Base-by-base conservation (phyloP, 345 rosid species). In the Eucalyptus pauciflora region DNA sequence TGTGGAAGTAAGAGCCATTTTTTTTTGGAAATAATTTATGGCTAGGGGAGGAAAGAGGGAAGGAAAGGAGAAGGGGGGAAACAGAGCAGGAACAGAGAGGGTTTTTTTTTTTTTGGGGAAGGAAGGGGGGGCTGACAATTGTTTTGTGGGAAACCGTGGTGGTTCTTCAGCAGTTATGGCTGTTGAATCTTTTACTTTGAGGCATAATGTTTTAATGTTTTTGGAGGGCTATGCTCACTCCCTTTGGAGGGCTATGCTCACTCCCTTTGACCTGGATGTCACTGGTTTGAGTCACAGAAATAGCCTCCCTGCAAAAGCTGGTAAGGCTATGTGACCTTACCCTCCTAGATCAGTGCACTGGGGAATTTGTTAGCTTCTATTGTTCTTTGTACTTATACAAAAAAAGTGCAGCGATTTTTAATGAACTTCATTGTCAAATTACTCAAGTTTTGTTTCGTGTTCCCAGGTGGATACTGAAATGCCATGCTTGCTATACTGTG, bases 401-500 rank as follows among this genome's bases (percentile, higher is more conserved):
- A 41, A 45, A 37, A 41, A 20, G 48, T 76, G 25, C 83, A 76
- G 8, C 1, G 4, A 69, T 76, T 25, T 76, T 41, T 76, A 76
- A 76, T 41, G 83, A 76, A 20, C 85, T 76, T 76, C 48, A 10
- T 16, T 80, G 52, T 29, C 29, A 22, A 52, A 67, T 24, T 49
- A 14, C n/a, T 45, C 87, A 86, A 25, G 43, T 87, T 76, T 86
- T 45, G 85, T 90, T 90, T 91, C 64, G 22, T 85, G 88, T 90
- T 67, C 91, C 58, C 94, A 98, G 99, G 92, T 98, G 99, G 99
- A 90, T 97, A 87, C 90, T 97, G 93, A 96, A 93, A 90, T 98
- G 99, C 87, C 99, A 98, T 93, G 99, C 99, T 87, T 98, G 99
- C 95, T 96, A 94, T 89, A 93, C 95, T 50, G 94, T 96, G 88